A percentile compares a stretch with the other conserved stretches of the same genome.
Conservation (phyloP, 345 rosid genomes). For the Populus simonii region DNA sequence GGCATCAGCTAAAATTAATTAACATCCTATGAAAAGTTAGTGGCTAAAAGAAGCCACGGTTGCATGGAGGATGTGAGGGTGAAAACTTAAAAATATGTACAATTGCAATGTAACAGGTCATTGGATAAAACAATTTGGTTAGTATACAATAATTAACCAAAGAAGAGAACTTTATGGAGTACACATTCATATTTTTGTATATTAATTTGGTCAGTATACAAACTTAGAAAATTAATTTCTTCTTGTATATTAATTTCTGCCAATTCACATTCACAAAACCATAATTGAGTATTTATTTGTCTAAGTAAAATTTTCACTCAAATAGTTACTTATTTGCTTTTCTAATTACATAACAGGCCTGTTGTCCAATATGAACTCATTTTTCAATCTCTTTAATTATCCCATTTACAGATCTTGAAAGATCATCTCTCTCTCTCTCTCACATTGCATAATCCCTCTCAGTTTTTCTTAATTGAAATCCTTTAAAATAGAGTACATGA, state of each 20-base stretch:
- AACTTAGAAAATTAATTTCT: too few species aligned
- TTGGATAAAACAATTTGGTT: too few species aligned
- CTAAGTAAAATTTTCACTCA: background rate
- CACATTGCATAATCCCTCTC: background rate
- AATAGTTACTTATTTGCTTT: constrained; percentile 3
- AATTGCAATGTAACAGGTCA: too few species aligned
- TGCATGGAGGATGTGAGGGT: too few species aligned
- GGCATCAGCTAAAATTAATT: too few species aligned
- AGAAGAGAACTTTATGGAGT: too few species aligned
- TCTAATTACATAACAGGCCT: background rate
- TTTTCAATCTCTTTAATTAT: constrained; percentile 12
- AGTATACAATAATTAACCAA: too few species aligned
- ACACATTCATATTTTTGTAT: too few species aligned
- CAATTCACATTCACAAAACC: constrained; percentile 20
- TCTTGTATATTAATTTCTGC: background rate
- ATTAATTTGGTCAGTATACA: too few species aligned
- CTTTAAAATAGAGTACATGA: constrained; percentile 6
- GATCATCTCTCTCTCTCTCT: background rate
- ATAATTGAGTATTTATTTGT: background rate
- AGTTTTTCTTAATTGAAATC: constrained; percentile 6
- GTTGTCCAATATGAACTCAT: background rate
- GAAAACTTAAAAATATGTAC: too few species aligned
- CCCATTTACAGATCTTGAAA: constrained; percentile 9
- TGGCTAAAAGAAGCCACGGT: too few species aligned
- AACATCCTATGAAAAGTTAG: too few species aligned